Evolutionary conservation across 306 rosid species (phyloP).

Genomic region (Cercis canadensis): DNA sequence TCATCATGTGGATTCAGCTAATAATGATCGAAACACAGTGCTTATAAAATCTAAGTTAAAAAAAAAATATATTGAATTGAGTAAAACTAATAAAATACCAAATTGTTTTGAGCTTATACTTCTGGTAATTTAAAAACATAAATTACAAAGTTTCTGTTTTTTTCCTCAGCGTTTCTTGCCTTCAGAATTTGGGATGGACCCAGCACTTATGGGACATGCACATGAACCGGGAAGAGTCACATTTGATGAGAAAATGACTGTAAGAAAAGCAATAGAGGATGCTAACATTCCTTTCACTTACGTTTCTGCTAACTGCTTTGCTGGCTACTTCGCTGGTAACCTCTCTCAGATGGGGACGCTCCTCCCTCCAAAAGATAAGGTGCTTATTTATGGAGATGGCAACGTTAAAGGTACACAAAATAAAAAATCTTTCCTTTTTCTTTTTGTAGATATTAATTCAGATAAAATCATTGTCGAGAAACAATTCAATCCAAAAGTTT

Average conservation of each 20-base stretch:
- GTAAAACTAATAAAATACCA: too few species aligned
- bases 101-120: too few species aligned
- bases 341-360: slow-evolving; percentile 79
- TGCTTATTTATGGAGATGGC: slow-evolving; percentile 77
- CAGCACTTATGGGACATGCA: slow-evolving; percentile 76
- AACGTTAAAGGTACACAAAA: slow-evolving; percentile 73
- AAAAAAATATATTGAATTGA: too few species aligned
- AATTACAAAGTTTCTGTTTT: background rate
- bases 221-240: slow-evolving; percentile 84
- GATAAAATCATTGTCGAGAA: too few species aligned
- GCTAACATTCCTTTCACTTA: slow-evolving; percentile 82
- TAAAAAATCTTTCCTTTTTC: too few species aligned
- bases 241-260: slow-evolving; percentile 82
- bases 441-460: too few species aligned
- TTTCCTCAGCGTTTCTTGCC: slow-evolving; percentile 74
- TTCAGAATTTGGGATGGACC: slow-evolving; percentile 87
- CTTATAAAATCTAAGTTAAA: too few species aligned
- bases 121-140: background rate
- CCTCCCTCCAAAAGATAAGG: slow-evolving; percentile 71
- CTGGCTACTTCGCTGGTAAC: slow-evolving; percentile 79
- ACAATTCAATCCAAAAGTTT: too few species aligned
- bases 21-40: too few species aligned
- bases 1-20: too few species aligned
- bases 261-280: slow-evolving; percentile 78
- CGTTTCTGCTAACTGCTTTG: slow-evolving; percentile 78